phyloP scores from a whole-genome alignment of 495 filamentous ascomycete species.

The Tuber magnatum region DNA sequence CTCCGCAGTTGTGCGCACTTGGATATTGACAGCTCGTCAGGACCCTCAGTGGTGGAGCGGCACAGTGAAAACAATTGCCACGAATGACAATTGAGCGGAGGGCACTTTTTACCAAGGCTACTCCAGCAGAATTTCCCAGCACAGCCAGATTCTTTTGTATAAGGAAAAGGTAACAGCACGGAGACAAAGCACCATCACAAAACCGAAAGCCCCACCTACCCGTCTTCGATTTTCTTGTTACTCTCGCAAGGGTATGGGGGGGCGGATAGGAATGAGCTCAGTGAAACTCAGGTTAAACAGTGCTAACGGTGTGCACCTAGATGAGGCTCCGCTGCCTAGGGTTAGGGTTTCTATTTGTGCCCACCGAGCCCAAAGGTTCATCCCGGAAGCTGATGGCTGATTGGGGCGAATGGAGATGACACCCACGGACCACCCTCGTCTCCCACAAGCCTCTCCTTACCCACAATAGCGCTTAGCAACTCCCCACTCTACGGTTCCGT shows the following conservation, averaged over 20 bases:
- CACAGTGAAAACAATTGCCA: not conserved
- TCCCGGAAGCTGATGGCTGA: not conserved
- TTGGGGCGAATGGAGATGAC: not conserved
- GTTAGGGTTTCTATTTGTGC: not conserved
- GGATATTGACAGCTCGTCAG: not conserved
- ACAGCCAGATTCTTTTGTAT: not conserved
- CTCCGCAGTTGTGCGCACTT: not conserved
- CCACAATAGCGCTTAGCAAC: not conserved
- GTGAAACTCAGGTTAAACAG: not conserved
- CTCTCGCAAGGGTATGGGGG: not conserved
- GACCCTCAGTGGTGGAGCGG: not conserved
- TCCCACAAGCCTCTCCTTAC: not conserved
- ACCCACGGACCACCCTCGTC: not conserved
- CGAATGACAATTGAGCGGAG: not conserved
- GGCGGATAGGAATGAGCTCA: not conserved
- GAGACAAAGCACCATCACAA: not conserved
- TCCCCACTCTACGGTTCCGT: not conserved
- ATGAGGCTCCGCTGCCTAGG: not conserved
- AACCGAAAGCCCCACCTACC: not conserved
- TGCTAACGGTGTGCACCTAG: not conserved
- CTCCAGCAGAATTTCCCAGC: not conserved
- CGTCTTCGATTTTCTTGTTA: not conserved
- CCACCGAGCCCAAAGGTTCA: not conserved
- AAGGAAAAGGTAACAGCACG: not conserved
- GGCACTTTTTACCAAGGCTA: constrained; percentile 2